Evolutionary conservation across 257 asterid species (phyloP).

Genomic region (Fraxinus pennsylvanica): DNA sequence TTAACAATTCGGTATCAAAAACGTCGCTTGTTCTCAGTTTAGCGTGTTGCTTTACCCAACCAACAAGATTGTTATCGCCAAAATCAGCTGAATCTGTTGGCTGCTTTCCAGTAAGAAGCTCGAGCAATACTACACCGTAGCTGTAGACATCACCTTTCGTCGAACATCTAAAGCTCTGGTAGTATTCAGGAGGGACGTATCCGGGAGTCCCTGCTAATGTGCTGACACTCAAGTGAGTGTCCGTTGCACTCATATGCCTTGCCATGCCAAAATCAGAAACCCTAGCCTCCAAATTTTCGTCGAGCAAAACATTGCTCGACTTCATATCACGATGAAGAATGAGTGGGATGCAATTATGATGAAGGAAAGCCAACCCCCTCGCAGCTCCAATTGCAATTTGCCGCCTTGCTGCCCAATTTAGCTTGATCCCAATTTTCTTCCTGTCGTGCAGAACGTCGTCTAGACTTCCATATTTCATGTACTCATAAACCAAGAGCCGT

Average conservation of each 20-base stretch:
- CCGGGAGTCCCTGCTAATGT: conserved; percentile 96
- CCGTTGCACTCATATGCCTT: conserved; percentile 76
- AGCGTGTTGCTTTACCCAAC: conserved; percentile 85
- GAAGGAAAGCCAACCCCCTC: conserved; percentile 84
- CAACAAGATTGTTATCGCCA: conserved; percentile 91
- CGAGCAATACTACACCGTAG: conserved; percentile 86
- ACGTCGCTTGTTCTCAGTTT: conserved; percentile 65
- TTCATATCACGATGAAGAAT: conserved; percentile 95
- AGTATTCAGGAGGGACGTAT: conserved; percentile 93
- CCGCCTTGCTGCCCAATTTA: conserved; percentile 74
- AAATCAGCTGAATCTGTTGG: conserved; percentile 90
- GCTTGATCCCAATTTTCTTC: conserved; percentile 61
- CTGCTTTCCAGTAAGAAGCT: conserved; percentile 79
- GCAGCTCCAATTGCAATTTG: conserved; percentile 90
- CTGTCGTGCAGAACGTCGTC: conserved; percentile 81
- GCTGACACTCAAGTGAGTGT: conserved; percentile 90
- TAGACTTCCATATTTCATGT: conserved; percentile 86
- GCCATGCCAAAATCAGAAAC: conserved; percentile 99
- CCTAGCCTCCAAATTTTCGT: conserved; percentile 78
- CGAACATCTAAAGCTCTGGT: conserved; percentile 85
- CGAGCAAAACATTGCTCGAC: conserved; percentile 88
- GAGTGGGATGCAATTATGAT: conserved; percentile 86
- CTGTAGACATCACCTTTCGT: conserved; percentile 92
- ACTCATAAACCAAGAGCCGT: conserved; percentile 84
- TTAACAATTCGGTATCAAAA: conserved; percentile 59